Conservation (phyloP, 306 rosid genomes). For the Heteromeles arbutifolia region DNA sequence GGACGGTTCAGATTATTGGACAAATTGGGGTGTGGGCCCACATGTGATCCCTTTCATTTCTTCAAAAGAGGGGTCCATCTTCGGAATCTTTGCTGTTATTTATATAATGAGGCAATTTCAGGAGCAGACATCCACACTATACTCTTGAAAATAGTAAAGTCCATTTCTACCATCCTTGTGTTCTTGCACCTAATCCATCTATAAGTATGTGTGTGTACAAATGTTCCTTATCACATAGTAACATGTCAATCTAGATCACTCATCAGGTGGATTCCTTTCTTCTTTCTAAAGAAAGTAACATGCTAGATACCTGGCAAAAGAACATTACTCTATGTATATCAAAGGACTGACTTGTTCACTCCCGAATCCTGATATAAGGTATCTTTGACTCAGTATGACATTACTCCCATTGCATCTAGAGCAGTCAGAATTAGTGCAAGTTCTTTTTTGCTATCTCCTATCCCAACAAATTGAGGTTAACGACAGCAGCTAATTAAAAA, state of each 20-base stretch:
- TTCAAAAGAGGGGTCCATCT: background rate
- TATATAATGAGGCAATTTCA: background rate
- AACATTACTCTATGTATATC: background rate
- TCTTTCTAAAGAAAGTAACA: background rate
- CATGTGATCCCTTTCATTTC: background rate
- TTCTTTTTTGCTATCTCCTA: background rate
- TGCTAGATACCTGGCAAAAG: background rate
- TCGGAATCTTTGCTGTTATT: background rate
- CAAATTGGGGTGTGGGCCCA: background rate
- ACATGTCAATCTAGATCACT: background rate
- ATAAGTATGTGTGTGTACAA: background rate
- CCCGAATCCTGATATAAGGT: background rate
- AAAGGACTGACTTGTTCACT: background rate
- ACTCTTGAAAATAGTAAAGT: background rate
- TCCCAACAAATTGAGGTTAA: slow-evolving; percentile 9
- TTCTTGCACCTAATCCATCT: background rate
- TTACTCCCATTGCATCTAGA: background rate
- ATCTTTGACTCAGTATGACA: background rate
- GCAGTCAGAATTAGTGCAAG: background rate
- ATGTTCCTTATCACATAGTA: background rate
- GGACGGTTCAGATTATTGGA: background rate
- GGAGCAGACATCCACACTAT: background rate
- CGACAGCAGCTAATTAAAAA: background rate
- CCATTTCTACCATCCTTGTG: background rate
- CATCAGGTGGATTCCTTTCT: background rate